Base-by-base conservation (phyloP, 352 stramenopile genomes). In the Phytophthora citrophthora region DNA sequence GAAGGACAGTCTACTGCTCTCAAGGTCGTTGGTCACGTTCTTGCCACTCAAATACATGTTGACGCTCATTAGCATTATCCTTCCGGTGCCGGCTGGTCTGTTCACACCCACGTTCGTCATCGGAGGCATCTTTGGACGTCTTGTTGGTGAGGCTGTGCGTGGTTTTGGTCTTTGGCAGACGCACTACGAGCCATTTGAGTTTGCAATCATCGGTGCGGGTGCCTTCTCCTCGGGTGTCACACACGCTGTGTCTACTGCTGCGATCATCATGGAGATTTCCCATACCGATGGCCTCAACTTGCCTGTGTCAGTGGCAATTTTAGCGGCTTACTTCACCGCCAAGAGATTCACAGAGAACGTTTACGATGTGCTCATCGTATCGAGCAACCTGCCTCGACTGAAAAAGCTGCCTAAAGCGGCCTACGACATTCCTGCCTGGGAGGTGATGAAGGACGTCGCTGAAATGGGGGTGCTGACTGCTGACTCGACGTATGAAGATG, bases 231-330 rank as follows among this genome's bases (percentile, higher is more conserved):
- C 90, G 1, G 92, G 91, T 43, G 93, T 97, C n/a, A 98, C 94
- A 16, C 79, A 96, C 48, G 90, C 93, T 8, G 89, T 98, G 40
- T 97, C 87, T 10, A 97, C 90, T 0, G 94, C 94, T 20, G 91
- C 97, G 20, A 98, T 98, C 58, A 94, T 95, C 49, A 98, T 98
- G 83, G 94, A 98, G 68, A 83, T 98, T 51, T 96, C 86, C 10
- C 89, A 95, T 58, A 88, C 92, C 6, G 82, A 96, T 52, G 76
- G 82, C 11, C 72, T 97, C 15, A 91, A 93, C 23, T 62, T 96
- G n/a, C 90, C 90, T 23, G 82, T 97, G 13, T 94, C 86, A 1
- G 77, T 97, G 8, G 89, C 90, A 8, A 94, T 97, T 71, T 64
- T 97, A 44, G 80, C 92, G 20, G 88, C 90, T 2, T 97, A 97